Conservation (phyloP, 2,329 filamentous ascomycete species). For the Coniochaeta hoffmannii region DNA sequence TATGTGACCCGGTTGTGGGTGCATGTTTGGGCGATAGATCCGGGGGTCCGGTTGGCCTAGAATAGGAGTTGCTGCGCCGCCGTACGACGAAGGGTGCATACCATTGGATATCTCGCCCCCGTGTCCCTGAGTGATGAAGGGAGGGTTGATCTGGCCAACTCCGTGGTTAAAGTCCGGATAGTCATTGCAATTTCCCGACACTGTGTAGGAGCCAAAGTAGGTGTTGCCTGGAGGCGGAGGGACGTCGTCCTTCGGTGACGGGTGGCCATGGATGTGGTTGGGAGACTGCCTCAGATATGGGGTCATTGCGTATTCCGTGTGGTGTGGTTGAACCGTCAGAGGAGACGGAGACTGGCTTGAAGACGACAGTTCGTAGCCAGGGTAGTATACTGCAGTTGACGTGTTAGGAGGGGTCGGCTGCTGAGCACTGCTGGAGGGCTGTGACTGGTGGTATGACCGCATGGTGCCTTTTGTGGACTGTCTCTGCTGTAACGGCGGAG, state of each 20-base stretch:
- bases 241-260: constrained; percentile 23
- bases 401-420: constrained; percentile 41
- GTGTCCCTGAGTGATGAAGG: constrained; percentile 8
- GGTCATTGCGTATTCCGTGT: constrained; percentile 27
- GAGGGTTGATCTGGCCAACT: constrained; percentile 6
- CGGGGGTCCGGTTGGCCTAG: constrained; percentile 13
- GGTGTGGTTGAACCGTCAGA: constrained; percentile 30
- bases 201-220: constrained; percentile 28
- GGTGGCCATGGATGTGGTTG: constrained; percentile 10
- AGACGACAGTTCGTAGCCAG: constrained; percentile 31
- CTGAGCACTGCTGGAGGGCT: constrained; percentile 25
- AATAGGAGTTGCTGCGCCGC: constrained; percentile 11
- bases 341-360: constrained; percentile 37
- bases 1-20: constrained; percentile 3
- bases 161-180: constrained; percentile 10
- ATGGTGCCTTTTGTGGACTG: constrained; percentile 26
- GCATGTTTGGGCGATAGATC: background rate
- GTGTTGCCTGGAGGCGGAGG: constrained; percentile 23
- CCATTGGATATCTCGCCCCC: constrained; percentile 1
- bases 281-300: constrained; percentile 27
- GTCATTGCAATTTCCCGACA: constrained; percentile 20
- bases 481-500: constrained; percentile 38
- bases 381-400: constrained; percentile 35
- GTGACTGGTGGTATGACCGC: constrained; percentile 24
- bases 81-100: constrained; percentile 6